A percentile compares a stretch with the other conserved stretches of the same genome.
phyloP scores from a whole-genome alignment of 2,329 filamentous ascomycete genomes.

The Pleurostoma richardsiae region DNA sequence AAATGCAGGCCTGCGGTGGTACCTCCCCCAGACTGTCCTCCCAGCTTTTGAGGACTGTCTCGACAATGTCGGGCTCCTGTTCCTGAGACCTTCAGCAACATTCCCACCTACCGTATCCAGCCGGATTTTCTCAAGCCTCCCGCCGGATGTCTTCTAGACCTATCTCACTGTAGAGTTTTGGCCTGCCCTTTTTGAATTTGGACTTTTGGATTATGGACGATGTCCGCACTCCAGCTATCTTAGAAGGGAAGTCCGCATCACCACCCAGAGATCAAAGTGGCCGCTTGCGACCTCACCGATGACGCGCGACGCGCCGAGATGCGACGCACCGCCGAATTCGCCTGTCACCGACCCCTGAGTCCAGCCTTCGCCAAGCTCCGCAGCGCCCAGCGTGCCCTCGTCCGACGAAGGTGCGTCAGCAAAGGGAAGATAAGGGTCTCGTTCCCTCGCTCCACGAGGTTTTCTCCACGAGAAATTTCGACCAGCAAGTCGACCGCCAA shows the following conservation, averaged over 20 bases:
- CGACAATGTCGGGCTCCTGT: no score
- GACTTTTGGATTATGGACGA: constrained; percentile 32
- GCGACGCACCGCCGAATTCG: no score
- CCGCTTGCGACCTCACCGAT: constrained; percentile 7
- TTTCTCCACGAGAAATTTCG: no score
- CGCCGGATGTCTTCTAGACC: no score
- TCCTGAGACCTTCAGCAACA: no score
- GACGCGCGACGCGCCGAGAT: background rate
- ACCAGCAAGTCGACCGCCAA: no score
- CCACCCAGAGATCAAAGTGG: constrained; percentile 26
- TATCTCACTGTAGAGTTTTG: constrained; percentile 13
- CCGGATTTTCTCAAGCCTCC: no score
- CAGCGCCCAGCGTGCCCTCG: constrained; percentile 28
- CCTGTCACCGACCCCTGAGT: constrained; percentile 10
- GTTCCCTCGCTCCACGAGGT: constrained; percentile 12
- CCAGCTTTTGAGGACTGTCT: no score
- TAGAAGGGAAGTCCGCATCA: constrained; percentile 35
- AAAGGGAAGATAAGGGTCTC: constrained; percentile 26
- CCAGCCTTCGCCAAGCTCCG: constrained; percentile 22
- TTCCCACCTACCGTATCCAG: no score
- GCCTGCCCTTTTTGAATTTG: constrained; percentile 22
- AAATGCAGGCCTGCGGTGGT: no score
- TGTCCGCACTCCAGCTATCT: constrained; percentile 37
- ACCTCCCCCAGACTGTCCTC: no score
- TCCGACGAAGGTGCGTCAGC: constrained; percentile 20